Percentiles rank a stretch among this genome's conserved stretches.
phyloP scores from a whole-genome alignment of 306 rosid species.

The Senna tora region DNA sequence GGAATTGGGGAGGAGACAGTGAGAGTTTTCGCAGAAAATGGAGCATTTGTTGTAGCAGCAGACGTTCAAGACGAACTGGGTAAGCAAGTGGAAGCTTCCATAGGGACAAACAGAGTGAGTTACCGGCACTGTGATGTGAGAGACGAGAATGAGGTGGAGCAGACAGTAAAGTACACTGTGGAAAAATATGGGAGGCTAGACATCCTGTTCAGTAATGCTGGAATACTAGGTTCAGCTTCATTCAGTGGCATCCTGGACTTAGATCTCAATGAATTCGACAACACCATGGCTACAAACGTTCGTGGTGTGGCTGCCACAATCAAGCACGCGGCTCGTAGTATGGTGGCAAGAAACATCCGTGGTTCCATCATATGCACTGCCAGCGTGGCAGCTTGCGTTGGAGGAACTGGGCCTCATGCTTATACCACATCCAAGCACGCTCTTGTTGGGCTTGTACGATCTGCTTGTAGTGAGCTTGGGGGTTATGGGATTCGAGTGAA shows the following conservation, averaged over 20 bases:
- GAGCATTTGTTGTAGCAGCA: constrained; percentile 69
- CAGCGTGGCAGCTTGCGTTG: constrained; percentile 68
- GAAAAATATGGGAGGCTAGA: constrained; percentile 70
- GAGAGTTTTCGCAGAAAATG: constrained; percentile 62
- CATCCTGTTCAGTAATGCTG: constrained; percentile 83
- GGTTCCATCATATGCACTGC: constrained; percentile 89
- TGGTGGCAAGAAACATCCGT: constrained; percentile 54
- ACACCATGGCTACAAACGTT: constrained; percentile 68
- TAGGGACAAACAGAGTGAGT: constrained; percentile 52
- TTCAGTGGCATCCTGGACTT: constrained; percentile 65
- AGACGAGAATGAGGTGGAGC: constrained; percentile 72
- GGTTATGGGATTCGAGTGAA: constrained; percentile 81
- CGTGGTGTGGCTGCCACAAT: constrained; percentile 69
- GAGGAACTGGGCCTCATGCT: constrained; percentile 68
- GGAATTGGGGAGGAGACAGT: constrained; percentile 86
- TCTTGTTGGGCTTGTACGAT: constrained; percentile 63
- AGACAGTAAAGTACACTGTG: constrained; percentile 54
- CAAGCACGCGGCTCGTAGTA: constrained; percentile 71
- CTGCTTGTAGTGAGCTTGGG: constrained; percentile 82
- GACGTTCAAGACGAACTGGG: constrained; percentile 89
- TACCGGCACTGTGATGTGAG: constrained; percentile 83
- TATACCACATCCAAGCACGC: constrained; percentile 78
- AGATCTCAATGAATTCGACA: constrained; percentile 63
- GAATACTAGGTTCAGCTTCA: constrained; percentile 73
- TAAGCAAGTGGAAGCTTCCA: constrained; percentile 49